Evolutionary conservation across 2,329 filamentous ascomycete genomes (phyloP).

Genomic region (Penicillium decumbens): DNA sequence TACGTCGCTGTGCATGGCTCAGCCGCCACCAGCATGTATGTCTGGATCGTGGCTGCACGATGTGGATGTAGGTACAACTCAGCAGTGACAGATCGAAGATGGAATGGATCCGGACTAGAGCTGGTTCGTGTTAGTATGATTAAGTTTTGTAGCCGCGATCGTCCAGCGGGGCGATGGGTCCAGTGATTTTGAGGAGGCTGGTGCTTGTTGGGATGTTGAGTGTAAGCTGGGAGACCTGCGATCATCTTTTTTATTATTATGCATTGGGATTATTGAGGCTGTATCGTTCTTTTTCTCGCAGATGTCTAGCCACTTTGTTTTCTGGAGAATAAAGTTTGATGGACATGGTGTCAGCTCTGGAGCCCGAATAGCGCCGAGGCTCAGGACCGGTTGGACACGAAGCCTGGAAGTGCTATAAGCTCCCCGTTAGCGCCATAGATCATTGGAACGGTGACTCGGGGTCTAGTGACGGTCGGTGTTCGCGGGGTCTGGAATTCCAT

Average conservation of each 20-base stretch:
- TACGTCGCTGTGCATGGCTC: neutral
- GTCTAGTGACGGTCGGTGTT: neutral
- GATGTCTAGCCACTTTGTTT: neutral
- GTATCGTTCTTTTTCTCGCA: neutral
- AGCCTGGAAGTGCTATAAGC: neutral
- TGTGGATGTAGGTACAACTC: neutral
- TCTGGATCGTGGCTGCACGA: neutral
- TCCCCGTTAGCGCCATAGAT: neutral
- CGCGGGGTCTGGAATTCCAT: neutral
- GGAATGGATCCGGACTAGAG: neutral
- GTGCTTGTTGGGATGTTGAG: neutral
- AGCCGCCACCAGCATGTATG: neutral
- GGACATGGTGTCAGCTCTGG: conserved; percentile 1
- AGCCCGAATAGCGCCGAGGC: conserved; percentile 3
- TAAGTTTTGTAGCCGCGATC: neutral
- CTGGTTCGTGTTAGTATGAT: neutral
- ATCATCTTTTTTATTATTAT: neutral
- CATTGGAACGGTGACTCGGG: neutral
- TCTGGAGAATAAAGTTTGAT: conserved; percentile 6
- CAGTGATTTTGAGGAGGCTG: neutral
- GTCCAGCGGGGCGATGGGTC: neutral
- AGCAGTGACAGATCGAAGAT: neutral
- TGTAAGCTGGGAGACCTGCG: neutral
- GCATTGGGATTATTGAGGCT: neutral
- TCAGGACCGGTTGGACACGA: neutral